A percentile compares a stretch with the other conserved stretches of the same genome.
phyloP scores from a whole-genome alignment of 2,329 filamentous ascomycete species.

The Alternaria solani region DNA sequence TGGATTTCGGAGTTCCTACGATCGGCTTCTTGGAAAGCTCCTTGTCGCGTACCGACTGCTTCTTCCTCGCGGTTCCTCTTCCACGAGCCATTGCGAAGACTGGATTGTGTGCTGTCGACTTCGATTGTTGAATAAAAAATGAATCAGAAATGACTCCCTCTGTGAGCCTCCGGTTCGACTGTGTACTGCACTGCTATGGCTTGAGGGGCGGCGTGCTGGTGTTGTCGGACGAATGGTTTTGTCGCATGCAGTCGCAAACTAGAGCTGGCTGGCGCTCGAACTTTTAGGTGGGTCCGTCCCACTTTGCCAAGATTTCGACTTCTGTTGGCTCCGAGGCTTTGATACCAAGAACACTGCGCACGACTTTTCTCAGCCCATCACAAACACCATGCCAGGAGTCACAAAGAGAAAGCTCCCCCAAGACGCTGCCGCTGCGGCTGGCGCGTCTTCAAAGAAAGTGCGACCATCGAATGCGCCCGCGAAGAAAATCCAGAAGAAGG shows the following conservation, averaged over 20 bases:
- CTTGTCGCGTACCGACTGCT: conserved; percentile 47
- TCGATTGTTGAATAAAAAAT: background rate
- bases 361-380: conserved; percentile 6
- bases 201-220: background rate
- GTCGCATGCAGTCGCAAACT: conserved; percentile 17
- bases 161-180: background rate
- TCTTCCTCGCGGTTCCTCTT: conserved; percentile 41
- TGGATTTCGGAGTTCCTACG: conserved; percentile 80
- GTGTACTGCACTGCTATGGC: background rate
- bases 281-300: conserved; percentile 21
- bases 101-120: conserved; percentile 12
- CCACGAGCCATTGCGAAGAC: conserved; percentile 39
- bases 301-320: conserved; percentile 22
- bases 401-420: conserved; percentile 55
- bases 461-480: conserved; percentile 27
- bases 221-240: background rate
- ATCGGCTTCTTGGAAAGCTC: conserved; percentile 64
- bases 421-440: conserved; percentile 6
- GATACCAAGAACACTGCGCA: background rate
- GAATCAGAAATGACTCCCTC: fast-evolving
- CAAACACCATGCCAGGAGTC: conserved; percentile 48
- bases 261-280: conserved; percentile 5
- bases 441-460: conserved; percentile 23
- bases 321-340: background rate
- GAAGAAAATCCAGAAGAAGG: conserved; percentile 23